These are phyloP conservation scores for Podaxis sp. DNA, from an alignment of 768 basidiomycete species.

Conservation along the genomic window DNA sequence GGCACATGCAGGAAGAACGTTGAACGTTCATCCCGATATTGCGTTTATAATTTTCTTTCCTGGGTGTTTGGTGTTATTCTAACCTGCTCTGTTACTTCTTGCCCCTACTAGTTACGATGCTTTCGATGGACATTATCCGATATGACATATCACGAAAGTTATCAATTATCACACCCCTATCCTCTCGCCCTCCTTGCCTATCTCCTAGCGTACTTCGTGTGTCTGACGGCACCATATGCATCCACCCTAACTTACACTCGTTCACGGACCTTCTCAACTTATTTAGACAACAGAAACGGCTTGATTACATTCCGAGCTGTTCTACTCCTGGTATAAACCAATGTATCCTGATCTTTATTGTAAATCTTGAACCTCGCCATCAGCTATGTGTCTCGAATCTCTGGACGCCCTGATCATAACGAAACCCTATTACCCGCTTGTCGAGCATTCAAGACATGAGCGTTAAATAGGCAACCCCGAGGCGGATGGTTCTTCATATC, in stretches of 20 bases:
- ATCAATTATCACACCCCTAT: not conserved
- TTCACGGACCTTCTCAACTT: not conserved
- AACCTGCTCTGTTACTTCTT: not conserved
- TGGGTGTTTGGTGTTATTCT: not conserved
- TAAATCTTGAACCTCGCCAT: not conserved
- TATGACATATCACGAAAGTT: conserved; percentile 5
- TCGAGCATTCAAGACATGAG: not conserved
- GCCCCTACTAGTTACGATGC: not conserved
- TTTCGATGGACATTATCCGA: conserved; percentile 1
- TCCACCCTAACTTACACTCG: not conserved
- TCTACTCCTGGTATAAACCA: not conserved
- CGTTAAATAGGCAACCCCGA: not conserved
- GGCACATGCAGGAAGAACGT: not conserved
- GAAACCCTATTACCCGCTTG: not conserved
- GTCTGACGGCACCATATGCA: not conserved
- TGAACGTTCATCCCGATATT: not conserved
- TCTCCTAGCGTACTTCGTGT: not conserved
- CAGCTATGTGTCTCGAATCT: not conserved
- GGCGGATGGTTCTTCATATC: not conserved
- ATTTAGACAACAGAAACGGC: not conserved
- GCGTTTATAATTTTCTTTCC: not conserved
- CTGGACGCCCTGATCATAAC: not conserved
- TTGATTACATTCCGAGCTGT: not conserved
- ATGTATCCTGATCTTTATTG: not conserved
- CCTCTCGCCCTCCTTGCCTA: not conserved